A percentile compares a stretch with the other conserved stretches of the same genome.
phyloP scores from a whole-genome alignment of 345 rosid genomes.

The Citrus mangshanensis region DNA sequence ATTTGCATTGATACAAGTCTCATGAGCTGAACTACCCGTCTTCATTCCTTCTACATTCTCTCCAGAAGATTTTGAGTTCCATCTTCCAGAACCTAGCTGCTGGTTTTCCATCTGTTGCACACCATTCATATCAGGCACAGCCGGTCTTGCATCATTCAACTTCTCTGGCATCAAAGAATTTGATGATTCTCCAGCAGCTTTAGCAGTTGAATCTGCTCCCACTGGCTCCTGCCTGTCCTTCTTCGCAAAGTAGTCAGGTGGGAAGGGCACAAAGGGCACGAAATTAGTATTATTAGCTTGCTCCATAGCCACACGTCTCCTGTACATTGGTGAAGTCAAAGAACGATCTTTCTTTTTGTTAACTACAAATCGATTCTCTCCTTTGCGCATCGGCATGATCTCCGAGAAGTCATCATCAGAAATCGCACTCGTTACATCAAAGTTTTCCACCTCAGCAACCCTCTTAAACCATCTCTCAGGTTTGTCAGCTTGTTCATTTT shows the following conservation, averaged over 20 bases:
- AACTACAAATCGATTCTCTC: slow-evolving; percentile 74
- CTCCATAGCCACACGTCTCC: slow-evolving; percentile 52
- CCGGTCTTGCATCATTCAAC: slow-evolving; percentile 1
- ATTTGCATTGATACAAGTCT: slow-evolving; percentile 9
- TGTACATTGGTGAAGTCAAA: slow-evolving; percentile 67
- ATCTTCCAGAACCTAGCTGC: slow-evolving; percentile 11
- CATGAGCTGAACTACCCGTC: slow-evolving; percentile 4
- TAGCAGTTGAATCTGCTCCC: slow-evolving; percentile 19
- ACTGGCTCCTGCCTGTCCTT: slow-evolving; percentile 39
- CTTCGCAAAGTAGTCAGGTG: slow-evolving; percentile 70
- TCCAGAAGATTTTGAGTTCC: slow-evolving; percentile 11
- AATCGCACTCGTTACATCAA: slow-evolving; percentile 40
- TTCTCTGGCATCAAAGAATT: slow-evolving; percentile 22
- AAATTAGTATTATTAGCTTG: slow-evolving; percentile 53
- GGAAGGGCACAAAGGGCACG: slow-evolving; percentile 85
- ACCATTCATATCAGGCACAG: slow-evolving; percentile 1
- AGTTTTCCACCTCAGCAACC: slow-evolving; percentile 57
- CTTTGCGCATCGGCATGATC: slow-evolving; percentile 77
- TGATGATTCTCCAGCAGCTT: slow-evolving; percentile 25
- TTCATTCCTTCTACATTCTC: slow-evolving; percentile 12
- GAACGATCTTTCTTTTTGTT: slow-evolving; percentile 79
- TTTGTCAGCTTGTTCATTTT: slow-evolving; percentile 45
- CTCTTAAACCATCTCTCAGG: slow-evolving; percentile 72
- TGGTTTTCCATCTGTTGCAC: slow-evolving; percentile 24
- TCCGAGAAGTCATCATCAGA: slow-evolving; percentile 61